Evolutionary conservation across 2,329 filamentous ascomycete genomes (phyloP).

Genomic region (Xylariaceae sp.): DNA sequence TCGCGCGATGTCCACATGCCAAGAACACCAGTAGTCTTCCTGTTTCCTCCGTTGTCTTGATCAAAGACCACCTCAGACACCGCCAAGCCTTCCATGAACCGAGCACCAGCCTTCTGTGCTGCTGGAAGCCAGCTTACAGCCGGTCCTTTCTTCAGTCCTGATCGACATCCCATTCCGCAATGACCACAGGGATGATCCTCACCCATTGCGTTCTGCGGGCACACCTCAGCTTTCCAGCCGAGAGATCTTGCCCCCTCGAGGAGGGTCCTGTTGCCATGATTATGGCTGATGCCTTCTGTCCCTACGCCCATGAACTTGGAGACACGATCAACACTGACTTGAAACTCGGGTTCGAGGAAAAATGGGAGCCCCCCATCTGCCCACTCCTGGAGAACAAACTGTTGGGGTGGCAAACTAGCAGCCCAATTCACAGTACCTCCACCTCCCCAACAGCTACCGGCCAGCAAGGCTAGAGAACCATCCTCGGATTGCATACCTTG

Average conservation of each 20-base stretch:
- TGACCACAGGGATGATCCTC: constrained; percentile 71
- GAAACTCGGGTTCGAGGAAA: constrained; percentile 71
- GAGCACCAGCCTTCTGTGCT: constrained; percentile 71
- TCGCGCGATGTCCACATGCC: constrained; percentile 4
- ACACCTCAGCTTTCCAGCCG: constrained; percentile 65
- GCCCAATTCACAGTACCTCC: constrained; percentile 90
- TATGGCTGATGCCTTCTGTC: constrained; percentile 65
- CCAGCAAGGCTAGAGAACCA: constrained; percentile 57
- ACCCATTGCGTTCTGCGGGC: constrained; percentile 78
- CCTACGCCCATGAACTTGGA: constrained; percentile 76
- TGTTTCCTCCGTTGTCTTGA: constrained; percentile 25
- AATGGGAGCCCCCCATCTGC: constrained; percentile 65
- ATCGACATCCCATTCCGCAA: constrained; percentile 60
- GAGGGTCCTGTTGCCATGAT: constrained; percentile 67
- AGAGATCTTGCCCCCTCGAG: constrained; percentile 72
- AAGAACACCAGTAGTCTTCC: background rate
- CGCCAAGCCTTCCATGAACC: constrained; percentile 80
- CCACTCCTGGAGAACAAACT: constrained; percentile 79
- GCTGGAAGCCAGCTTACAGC: constrained; percentile 75
- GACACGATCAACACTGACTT: constrained; percentile 76
- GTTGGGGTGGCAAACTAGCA: constrained; percentile 63
- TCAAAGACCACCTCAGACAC: constrained; percentile 59
- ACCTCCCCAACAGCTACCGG: constrained; percentile 77
- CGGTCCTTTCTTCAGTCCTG: constrained; percentile 75
- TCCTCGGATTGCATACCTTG: constrained; percentile 57